A percentile compares a stretch with the other conserved stretches of the same genome.
These are phyloP conservation scores for Immersiporthe knoxdaviesiana DNA, from an alignment of 2,329 filamentous ascomycete species.

Conservation along the genomic window DNA sequence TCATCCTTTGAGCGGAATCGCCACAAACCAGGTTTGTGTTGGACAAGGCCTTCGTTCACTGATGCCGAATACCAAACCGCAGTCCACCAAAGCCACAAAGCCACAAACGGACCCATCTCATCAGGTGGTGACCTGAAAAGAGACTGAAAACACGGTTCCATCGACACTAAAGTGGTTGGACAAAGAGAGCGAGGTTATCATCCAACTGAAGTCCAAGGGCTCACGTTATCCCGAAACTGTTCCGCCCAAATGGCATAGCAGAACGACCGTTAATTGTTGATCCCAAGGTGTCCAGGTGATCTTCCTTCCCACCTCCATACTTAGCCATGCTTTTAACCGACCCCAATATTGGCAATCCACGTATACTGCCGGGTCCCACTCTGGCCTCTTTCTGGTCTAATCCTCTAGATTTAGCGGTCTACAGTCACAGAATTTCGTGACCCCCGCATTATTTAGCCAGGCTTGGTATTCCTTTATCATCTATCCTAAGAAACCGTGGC, in stretches of 20 bases:
- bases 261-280: neutral
- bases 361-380: conserved; percentile 5
- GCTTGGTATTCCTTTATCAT: neutral
- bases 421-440: neutral
- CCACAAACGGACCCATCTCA: neutral
- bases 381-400: neutral
- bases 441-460: neutral
- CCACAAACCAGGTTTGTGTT: too few relatives aligned
- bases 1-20: neutral
- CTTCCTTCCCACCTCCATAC: neutral
- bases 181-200: neutral
- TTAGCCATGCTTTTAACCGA: neutral
- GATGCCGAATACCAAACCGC: neutral
- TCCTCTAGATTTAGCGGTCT: neutral
- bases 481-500: neutral
- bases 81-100: neutral
- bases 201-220: neutral
- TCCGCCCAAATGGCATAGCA: neutral
- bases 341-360: neutral
- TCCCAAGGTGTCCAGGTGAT: neutral
- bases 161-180: neutral
- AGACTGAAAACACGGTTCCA: neutral
- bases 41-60: neutral
- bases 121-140: neutral
- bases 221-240: neutral